Base-by-base conservation (phyloP, 1,284 basidiomycete genomes). In the Fomitopsis betulina region DNA sequence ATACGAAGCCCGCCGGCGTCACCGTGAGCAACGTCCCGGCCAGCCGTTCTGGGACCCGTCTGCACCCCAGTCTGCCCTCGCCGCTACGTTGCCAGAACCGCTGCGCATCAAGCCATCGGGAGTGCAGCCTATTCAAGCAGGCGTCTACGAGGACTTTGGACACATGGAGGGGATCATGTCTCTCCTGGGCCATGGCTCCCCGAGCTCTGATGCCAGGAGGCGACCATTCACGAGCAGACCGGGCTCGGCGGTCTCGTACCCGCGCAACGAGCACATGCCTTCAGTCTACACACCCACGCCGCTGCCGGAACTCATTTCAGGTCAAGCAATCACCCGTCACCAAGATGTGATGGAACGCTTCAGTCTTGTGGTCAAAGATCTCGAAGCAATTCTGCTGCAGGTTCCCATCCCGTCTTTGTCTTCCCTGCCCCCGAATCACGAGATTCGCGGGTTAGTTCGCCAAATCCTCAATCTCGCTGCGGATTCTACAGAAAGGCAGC, bases 81-180 rank as follows among this genome's bases (percentile, higher is more conserved):
- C 88, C 33, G 78, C 85, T 2, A 87, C 82, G 56, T 82, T 99
- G 35, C 97, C 97, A 0, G 95, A 98, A 68, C 88, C 92, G 25
- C 78, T 99, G 43, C 86, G 94, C 32, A 85, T 99, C 68, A 91
- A 92, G 66, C 80, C 87, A 9, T 87, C 82, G 47, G 97, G 96
- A 50, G 79, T 99, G 5, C 87, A 92, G 61, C 79, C 84, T 19
- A 83, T 86, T 63, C 97, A 99, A 73, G 77, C 90, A 43, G 85
- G 86, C 56, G 95, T 99, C 5, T 99, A 99, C 73, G 95, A 98
- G 66, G 96, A 98, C 69, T 98, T 99, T 69, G 86, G 90, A 84
- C 76, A 75, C 76, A 70, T 59, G 19, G 23, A n/a, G 6, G n/a
- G 32, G 6, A 17, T 42, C 10, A 45, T 50, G 17, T 27, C 21